Evolutionary conservation across 2,329 filamentous ascomycete species (phyloP).

Genomic region (Pyrenophora tritici-repentis): DNA sequence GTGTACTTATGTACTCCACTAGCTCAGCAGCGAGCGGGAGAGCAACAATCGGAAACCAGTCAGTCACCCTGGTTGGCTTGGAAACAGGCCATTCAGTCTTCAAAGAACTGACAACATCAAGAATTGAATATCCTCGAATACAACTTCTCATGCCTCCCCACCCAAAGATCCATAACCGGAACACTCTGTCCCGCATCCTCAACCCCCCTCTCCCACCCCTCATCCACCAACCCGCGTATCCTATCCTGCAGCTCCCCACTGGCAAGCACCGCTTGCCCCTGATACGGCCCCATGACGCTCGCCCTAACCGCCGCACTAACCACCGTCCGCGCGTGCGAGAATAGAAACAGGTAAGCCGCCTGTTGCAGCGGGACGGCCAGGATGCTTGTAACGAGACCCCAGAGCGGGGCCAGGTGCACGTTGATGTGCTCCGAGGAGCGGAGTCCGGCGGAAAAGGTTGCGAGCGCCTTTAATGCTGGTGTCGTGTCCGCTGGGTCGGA

Average conservation of each 20-base stretch:
- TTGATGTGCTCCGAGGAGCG: constrained; percentile 36
- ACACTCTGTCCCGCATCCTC: constrained; percentile 75
- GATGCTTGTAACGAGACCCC: constrained; percentile 68
- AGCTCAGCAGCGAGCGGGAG: not conserved
- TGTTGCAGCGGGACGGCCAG: constrained; percentile 65
- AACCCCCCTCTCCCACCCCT: constrained; percentile 63
- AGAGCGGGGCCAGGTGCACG: constrained; percentile 73
- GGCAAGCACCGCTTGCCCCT: constrained; percentile 75
- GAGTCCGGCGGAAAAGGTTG: constrained; percentile 36
- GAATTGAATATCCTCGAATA: constrained; percentile 90
- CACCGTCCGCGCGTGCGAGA: constrained; percentile 76
- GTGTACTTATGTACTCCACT: not conserved
- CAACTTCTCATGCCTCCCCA: constrained; percentile 79
- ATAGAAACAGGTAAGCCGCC: constrained; percentile 74
- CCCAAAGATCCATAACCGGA: constrained; percentile 80
- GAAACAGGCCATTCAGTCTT: no score
- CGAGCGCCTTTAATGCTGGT: constrained; percentile 31
- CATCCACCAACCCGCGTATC: constrained; percentile 63
- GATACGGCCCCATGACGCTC: constrained; percentile 79
- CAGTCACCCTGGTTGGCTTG: no score
- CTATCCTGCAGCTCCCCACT: constrained; percentile 61
- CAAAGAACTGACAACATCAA: no score
- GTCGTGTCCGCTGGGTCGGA: not conserved
- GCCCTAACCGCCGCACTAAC: constrained; percentile 77
- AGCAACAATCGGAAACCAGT: no score